Conservation (phyloP, 2,329 filamentous ascomycete genomes). For the Fusarium mexicanum region DNA sequence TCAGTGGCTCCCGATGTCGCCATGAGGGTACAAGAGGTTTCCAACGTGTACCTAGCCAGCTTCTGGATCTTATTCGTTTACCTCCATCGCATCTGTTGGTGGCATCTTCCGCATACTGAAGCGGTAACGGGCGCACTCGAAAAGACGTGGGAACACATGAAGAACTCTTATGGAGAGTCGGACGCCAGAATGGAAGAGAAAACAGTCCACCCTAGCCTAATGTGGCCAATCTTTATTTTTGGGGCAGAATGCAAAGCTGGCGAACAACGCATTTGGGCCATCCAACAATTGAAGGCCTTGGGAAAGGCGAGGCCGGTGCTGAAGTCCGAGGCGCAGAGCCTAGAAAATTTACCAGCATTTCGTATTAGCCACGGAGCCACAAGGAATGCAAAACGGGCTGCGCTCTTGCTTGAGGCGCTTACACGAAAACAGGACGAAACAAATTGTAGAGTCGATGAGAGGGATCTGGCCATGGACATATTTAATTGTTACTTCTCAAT, state of each 20-base stretch:
- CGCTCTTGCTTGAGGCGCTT: background rate
- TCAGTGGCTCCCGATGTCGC: background rate
- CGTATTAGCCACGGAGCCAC: conserved; percentile 1
- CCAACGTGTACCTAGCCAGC: background rate
- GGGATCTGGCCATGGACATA: conserved; percentile 1
- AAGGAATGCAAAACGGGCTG: background rate
- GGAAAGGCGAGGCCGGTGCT: background rate
- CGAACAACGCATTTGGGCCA: background rate
- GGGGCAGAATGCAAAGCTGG: background rate
- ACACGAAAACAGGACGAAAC: background rate
- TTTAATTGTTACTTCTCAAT: conserved; percentile 8
- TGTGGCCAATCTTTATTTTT: background rate
- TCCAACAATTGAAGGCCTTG: background rate
- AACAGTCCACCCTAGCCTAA: background rate
- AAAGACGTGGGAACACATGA: background rate
- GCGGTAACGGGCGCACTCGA: background rate
- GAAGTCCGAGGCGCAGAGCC: background rate
- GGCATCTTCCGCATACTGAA: background rate
- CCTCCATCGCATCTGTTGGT: conserved; percentile 3
- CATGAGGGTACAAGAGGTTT: background rate
- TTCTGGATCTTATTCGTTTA: conserved; percentile 4
- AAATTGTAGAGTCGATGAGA: background rate
- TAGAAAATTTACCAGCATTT: background rate
- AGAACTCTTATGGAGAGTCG: background rate
- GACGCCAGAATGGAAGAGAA: background rate